These are phyloP conservation scores for Paraurostyla sp. DNA, from an alignment of 73 alveolate genomes.

Conservation along the genomic window DNA sequence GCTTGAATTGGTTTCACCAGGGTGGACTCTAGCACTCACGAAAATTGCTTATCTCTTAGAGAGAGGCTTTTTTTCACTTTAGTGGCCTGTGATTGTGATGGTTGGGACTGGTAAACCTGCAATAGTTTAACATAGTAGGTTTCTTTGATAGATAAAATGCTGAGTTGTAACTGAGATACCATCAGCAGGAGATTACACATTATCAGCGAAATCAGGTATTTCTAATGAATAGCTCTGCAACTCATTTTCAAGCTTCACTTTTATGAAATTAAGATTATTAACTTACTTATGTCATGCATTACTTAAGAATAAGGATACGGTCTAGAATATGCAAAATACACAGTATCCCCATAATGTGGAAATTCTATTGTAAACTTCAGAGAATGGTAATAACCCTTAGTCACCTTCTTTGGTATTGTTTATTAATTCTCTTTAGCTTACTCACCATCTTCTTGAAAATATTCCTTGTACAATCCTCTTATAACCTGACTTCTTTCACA, in stretches of 20 bases:
- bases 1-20: conserved; percentile 85
- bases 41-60: conserved; percentile 71
- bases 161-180: background rate
- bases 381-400: conserved; percentile 59
- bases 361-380: conserved; percentile 67
- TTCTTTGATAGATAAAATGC: background rate
- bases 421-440: too few relatives aligned
- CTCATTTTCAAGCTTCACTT: conserved; percentile 4
- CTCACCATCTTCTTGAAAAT: conserved; percentile 25
- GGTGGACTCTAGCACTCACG: conserved; percentile 84
- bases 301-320: conserved; percentile 35
- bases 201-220: too few relatives aligned
- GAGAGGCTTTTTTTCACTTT: background rate
- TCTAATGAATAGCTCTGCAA: too few relatives aligned
- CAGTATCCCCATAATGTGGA: conserved; percentile 77
- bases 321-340: conserved; percentile 83
- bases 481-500: conserved; percentile 32
- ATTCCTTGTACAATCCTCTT: conserved; percentile 30
- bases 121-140: conserved; percentile 21
- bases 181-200: too few relatives aligned
- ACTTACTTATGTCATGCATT: background rate
- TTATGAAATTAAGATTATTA: too few relatives aligned
- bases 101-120: conserved; percentile 54
- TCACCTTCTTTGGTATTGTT: background rate
- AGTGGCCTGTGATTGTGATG: background rate